Base-by-base conservation (phyloP, 129 eudicot species). In the Flaveria trinervia region DNA sequence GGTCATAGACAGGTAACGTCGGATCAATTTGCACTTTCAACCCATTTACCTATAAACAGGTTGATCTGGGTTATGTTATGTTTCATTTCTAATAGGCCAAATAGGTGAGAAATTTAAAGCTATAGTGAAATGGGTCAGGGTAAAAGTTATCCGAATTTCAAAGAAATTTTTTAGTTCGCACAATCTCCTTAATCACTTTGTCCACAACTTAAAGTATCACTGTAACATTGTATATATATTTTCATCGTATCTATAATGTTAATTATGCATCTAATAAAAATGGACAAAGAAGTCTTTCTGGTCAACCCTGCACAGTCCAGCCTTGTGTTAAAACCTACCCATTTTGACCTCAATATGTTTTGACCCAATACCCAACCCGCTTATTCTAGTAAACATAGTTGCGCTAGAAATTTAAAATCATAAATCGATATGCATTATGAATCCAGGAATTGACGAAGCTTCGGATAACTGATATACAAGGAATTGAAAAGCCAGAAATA, bases 1-100 rank as follows among this genome's bases (percentile, higher is more conserved):
- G 98, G 98, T 39, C 98, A 91, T 67, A 86, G 98, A 33, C 98
- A 94, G 96, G 98, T 94, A 87, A 83, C 39, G 51, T 70, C 23
- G 17, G 17, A 68, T 71, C 13, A 36, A 13, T 26, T 59, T 23
- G 15, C 23, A 45, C 7, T 39, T 18, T 55, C 17, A 33, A 55
- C 52, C 75, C 28, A 20, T 33, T 71, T 52, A 52, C 66, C 8
- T 73, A 41, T 54, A 72, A 71, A 55, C 41, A 17, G 13, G 77
- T 9, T 30, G 52, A 17, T 23, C 9, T 20, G 2, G 5, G 7
- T 20, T 26, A 59, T 50, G 2, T 15, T 72, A 45, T 45, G 12
- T 45, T 9, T n/a, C 57, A n/a, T 36, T 41, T 62, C 15, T 80
- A 22, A 36, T 9, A n/a, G 56, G 26, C 15, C 68, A 62, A 22